Evolutionary conservation across 371 early-diverging fungal species (phyloP), one percentile per base, ranked within the genome.

Genomic region (Apophysomyces ossiformis): DNA sequence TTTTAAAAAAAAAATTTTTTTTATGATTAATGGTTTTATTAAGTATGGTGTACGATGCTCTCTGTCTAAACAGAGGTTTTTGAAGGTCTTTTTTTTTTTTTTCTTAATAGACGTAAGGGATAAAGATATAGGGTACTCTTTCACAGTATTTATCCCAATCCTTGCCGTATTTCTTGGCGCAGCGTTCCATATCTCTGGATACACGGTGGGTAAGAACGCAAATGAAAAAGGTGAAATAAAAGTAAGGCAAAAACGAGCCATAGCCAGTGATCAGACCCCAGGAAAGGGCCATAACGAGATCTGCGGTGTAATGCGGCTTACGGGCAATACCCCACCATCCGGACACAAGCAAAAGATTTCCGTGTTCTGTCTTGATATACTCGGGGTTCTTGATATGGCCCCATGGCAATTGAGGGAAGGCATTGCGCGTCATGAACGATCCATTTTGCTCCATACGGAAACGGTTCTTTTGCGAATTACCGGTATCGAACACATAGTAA

Each of bases 271-370:
- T 88, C 43, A 94, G 76, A 64, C 90, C 92, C 93, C 94, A 95
- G 5, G 92, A 78, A 56, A 93, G 75, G 37, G 91, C 86, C 91
- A 94, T 91, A 44, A 90, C 69, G 81, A 93, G 87, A 75, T 96
- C 96, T 36, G 89, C 92, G 43, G 89, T 84, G 77, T 96, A 95
- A 72, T 96, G 93, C 57, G 93, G 89, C 79, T 96, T 91, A 60
- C 95, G 82, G 8, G 89, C 92, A 59, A 87, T 67, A 16, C 94
- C 94, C 92, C 94, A 96, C 94, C 95, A 96, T 21, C 96, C 96
- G 43, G 81, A 78, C 12, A 90, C 86, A 16, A 96, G 78, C 66
- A 96, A 82, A 65, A 86, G 78, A 77, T 87, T 88, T 43, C 95
- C 95, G 47, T 89, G 82, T 70, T 85, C 76, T 13, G 95, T 95